Base-by-base conservation (phyloP, 495 filamentous ascomycete genomes). In the Cenococcum geophilum region DNA sequence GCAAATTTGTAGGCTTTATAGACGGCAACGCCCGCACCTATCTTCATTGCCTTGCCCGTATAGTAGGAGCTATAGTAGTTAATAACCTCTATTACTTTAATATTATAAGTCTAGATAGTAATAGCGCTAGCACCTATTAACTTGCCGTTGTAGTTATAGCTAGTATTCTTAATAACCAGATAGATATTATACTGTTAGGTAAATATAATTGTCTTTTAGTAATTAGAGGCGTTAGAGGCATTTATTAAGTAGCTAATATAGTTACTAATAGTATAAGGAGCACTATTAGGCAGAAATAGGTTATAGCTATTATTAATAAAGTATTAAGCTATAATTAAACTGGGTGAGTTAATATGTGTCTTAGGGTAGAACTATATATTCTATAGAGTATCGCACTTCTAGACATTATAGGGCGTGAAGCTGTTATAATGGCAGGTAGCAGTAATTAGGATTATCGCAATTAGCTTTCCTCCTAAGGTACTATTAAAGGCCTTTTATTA, bases 401-500 rank as follows among this genome's bases (percentile, higher is more conserved):
- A 4, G 27, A 32, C 27, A 32, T 32, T 6, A 6, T 32, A 32
- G 6, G 27, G 27, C 27, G n/a, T 58, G 23, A 18, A 60, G 5
- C 37, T 40, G 11, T 58, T 51, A 0, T 57, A 18, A 54, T 69
- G 64, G 36, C 67, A 69, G 16, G 62, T 40, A 4, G 55, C 45
- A 12, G 56, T 59, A 27, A 69, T 55, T 11, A 63, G 66, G 10
- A 64, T 48, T 5, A 59, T 67, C 4, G 63, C 67, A 23, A 69
- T 49, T 12, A 69, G 57, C 32, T 62, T 66, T 20, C 67, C 67
- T 5, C 53, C 52, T 16, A 69, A 21, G 4, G 67, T 63, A 32
- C 42, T n/a, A 48, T 69, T 69, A 55, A 69, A 64, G 12, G 25
- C 42, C n/a, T 48, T 47, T 63, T 59, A 69, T 34, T 35, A 21